Base-by-base conservation (phyloP, 345 rosid genomes). In the Rhodamnia rubescens region DNA sequence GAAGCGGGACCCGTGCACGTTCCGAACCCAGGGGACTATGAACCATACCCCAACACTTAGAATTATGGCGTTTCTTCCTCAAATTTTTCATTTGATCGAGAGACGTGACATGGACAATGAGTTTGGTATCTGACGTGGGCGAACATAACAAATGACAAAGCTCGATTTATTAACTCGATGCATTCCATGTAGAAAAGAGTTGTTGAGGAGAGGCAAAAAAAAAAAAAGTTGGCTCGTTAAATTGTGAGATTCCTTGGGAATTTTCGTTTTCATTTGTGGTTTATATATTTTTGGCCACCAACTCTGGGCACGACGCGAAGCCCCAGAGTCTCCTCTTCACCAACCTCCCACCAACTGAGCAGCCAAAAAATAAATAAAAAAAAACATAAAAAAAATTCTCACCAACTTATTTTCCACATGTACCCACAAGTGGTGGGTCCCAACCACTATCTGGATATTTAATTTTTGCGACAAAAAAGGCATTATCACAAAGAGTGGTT, bases 281-380 rank as follows among this genome's bases (percentile, higher is more conserved):
- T 32, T 61, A 3, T 14, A 27, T 61, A 27, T 3, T 6, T 27
- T 27, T 20, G 84, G 89, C 59, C 85, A 85, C 92, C 90, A 75
- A 86, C 90, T 56, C 40, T 11, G 0, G 53, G 22, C 85, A 7
- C 27, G 26, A 0, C 75, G 22, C 44, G 42, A 15, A 20, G 32
- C 18, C 11, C 16, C 24, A 44, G 32, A 82, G 57, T 54, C 59
- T 82, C 50, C 32, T 61, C 82, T 86, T 85, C 88, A 91, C 91
- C 92, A 82, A 88, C 89, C 87, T 11, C 81, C 22, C 56, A 83
- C 91, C 91, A 87, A 91, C 92, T 74, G 26, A 32, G 47, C 44
- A 42, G 5, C 44, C 7, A 8, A 1, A 29, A 16, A 61, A 6
- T 14, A 14, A 14, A 15, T 15, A 7, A 20, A 5, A 53, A 18